Evolutionary conservation across 192 early-diverging fungal species (phyloP).

Genomic region (Kappamyces sp.): DNA sequence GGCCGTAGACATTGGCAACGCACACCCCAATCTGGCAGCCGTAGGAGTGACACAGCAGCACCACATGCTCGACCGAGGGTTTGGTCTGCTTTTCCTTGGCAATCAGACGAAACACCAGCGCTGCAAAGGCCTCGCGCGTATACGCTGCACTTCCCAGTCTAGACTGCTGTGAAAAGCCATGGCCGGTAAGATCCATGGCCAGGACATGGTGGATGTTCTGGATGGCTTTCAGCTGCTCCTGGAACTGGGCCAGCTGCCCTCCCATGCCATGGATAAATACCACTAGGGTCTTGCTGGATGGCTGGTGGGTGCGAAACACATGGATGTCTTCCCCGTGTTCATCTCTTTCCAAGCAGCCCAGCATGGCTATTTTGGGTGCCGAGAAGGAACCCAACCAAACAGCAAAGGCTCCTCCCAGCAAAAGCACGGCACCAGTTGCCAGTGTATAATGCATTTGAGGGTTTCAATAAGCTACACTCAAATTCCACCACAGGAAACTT

Average conservation of each 20-base stretch:
- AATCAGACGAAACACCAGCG: not conserved
- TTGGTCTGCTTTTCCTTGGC: not conserved
- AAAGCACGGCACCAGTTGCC: too few species aligned
- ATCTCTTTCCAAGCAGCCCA: too few species aligned
- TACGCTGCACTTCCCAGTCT: not conserved
- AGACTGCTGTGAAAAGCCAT: slow-evolving; percentile 1
- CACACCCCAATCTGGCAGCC: slow-evolving; percentile 2
- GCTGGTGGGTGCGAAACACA: too few species aligned
- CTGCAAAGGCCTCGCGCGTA: not conserved
- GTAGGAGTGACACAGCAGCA: slow-evolving; percentile 15
- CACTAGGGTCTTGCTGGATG: not conserved
- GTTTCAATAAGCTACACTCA: too few species aligned
- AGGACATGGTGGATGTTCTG: not conserved
- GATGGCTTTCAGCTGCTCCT: slow-evolving; percentile 2
- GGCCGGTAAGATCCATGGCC: slow-evolving; percentile 7
- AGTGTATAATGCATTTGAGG: too few species aligned
- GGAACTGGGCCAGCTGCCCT: slow-evolving; percentile 6
- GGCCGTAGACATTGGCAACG: not conserved
- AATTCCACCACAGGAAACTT: too few species aligned
- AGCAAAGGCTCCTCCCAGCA: too few species aligned
- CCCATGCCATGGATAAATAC: slow-evolving; percentile 15
- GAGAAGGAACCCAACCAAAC: too few species aligned
- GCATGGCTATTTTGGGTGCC: too few species aligned
- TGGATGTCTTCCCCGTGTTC: too few species aligned
- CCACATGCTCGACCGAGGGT: not conserved